These are phyloP conservation scores for Ustilaginoidea virens DNA, from an alignment of 2,329 filamentous ascomycete species.

Conservation along the genomic window DNA sequence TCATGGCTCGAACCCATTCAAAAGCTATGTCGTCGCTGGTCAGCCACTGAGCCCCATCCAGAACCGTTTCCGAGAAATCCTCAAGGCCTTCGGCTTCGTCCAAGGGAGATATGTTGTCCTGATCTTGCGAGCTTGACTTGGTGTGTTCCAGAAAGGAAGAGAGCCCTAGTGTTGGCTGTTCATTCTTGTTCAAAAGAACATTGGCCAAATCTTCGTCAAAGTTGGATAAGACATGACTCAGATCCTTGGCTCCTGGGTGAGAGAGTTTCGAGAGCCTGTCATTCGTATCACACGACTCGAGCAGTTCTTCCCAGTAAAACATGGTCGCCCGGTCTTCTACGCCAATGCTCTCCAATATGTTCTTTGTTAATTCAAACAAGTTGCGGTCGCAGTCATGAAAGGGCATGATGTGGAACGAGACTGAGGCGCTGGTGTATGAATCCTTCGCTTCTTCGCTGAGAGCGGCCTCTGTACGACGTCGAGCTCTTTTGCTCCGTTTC, in stretches of 20 bases:
- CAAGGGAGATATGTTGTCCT: slow-evolving; percentile 29
- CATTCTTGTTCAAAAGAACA: slow-evolving; percentile 36
- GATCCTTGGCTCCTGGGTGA: slow-evolving; percentile 29
- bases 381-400: slow-evolving; percentile 41
- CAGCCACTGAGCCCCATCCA: slow-evolving; percentile 28
- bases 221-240: slow-evolving; percentile 30
- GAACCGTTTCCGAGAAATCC: slow-evolving; percentile 33
- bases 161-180: slow-evolving; percentile 34
- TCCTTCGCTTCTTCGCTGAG: slow-evolving; percentile 37
- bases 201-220: slow-evolving; percentile 39
- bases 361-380: slow-evolving; percentile 38
- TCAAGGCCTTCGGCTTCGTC: slow-evolving; percentile 36
- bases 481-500: slow-evolving; percentile 50
- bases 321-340: slow-evolving; percentile 33
- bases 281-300: slow-evolving; percentile 36
- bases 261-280: slow-evolving; percentile 33
- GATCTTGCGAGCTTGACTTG: slow-evolving; percentile 37
- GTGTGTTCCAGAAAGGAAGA: slow-evolving; percentile 50
- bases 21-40: slow-evolving; percentile 41
- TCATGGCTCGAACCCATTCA: slow-evolving; percentile 38
- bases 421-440: slow-evolving; percentile 31
- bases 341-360: slow-evolving; percentile 38
- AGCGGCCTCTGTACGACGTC: slow-evolving; percentile 35
- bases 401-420: slow-evolving; percentile 39
- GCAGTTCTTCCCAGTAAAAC: slow-evolving; percentile 29